These are phyloP conservation scores for Rubia peregrina DNA, from an alignment of 305 asterid species.

Conservation along the genomic window DNA sequence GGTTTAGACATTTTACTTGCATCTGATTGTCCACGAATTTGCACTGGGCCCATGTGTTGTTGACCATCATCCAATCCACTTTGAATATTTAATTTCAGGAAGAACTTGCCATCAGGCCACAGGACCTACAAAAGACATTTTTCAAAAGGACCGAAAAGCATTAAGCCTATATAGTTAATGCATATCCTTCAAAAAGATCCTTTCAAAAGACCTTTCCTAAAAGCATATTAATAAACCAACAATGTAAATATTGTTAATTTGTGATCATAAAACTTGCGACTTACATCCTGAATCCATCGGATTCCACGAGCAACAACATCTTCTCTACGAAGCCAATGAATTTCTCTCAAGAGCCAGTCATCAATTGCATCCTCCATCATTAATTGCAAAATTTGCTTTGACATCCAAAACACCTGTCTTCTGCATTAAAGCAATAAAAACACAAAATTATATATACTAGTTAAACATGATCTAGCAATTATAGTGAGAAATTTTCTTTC, in stretches of 20 bases:
- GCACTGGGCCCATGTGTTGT: slow-evolving; percentile 35
- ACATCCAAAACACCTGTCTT: slow-evolving; percentile 98
- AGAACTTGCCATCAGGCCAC: slow-evolving; percentile 93
- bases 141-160: not conserved
- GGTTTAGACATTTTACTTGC: slow-evolving; percentile 42
- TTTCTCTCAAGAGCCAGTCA: slow-evolving; percentile 92
- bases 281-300: slow-evolving; percentile 83
- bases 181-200: not conserved
- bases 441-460: slow-evolving; percentile 10
- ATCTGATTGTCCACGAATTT: slow-evolving; percentile 28
- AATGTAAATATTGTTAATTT: not conserved
- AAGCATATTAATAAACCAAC: not conserved
- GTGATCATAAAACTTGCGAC: slow-evolving; percentile 25
- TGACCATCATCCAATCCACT: slow-evolving; percentile 31
- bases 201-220: not conserved
- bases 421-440: slow-evolving; percentile 34
- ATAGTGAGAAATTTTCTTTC: slow-evolving; percentile 9
- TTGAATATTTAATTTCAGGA: slow-evolving; percentile 44
- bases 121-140: slow-evolving; percentile 47
- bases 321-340: slow-evolving; percentile 84
- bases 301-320: slow-evolving; percentile 77
- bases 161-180: not conserved
- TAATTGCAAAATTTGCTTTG: slow-evolving; percentile 93
- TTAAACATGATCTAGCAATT: slow-evolving; percentile 15
- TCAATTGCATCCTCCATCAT: slow-evolving; percentile 99